These are phyloP conservation scores for Flagelloscypha sp. DNA, from an alignment of 768 basidiomycete genomes.

Conservation along the genomic window DNA sequence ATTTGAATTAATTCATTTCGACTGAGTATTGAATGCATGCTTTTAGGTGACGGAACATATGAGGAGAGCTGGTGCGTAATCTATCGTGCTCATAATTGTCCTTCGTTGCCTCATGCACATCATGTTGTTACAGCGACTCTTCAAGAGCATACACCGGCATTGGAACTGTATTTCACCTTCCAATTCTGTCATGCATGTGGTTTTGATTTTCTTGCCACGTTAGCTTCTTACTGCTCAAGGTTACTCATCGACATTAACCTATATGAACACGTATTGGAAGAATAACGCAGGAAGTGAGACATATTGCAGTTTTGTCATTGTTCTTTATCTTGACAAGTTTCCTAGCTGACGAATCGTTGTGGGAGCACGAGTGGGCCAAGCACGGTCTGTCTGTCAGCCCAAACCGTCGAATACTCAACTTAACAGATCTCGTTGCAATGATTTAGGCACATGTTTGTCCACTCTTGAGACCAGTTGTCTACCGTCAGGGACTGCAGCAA, in stretches of 20 bases:
- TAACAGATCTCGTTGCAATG: too few species aligned
- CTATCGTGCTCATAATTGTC: background rate
- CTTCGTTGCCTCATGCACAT: background rate
- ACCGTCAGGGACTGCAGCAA: constrained; percentile 27
- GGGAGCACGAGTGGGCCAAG: constrained; percentile 43
- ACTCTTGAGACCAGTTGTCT: constrained; percentile 36
- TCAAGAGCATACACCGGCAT: constrained; percentile 40
- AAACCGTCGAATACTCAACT: too few species aligned
- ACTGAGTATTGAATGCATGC: too few species aligned
- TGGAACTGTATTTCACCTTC: constrained; percentile 14
- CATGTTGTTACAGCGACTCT: constrained; percentile 24
- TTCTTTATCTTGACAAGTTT: too few species aligned
- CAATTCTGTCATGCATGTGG: too few species aligned
- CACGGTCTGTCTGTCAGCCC: too few species aligned
- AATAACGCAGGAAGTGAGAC: background rate
- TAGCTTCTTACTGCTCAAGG: constrained; percentile 37
- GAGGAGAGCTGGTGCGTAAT: constrained; percentile 19
- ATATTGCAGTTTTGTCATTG: too few species aligned
- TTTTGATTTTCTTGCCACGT: background rate
- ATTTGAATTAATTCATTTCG: constrained; percentile 28
- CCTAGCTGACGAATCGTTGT: constrained; percentile 36
- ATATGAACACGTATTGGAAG: constrained; percentile 23
- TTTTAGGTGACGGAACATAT: constrained; percentile 37
- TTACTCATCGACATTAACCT: constrained; percentile 30
- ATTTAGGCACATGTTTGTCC: too few species aligned